Evolutionary conservation across 305 asterid species (phyloP).

Genomic region (Stenogyne calaminthoides): DNA sequence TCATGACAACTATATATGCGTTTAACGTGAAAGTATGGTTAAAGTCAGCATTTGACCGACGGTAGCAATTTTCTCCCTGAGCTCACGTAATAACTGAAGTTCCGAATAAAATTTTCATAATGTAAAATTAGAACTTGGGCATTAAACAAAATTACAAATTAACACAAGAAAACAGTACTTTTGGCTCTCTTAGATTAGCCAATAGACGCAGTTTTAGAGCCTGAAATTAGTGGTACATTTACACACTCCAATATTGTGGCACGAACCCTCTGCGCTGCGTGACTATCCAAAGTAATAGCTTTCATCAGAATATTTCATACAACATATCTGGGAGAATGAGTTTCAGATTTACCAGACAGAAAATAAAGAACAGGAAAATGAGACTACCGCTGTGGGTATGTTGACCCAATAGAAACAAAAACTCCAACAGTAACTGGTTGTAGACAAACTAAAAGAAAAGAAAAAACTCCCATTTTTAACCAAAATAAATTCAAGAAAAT

Average conservation of each 20-base stretch:
- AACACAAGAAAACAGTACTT: no score
- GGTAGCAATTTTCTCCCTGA: no score
- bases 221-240: slow-evolving; percentile 53
- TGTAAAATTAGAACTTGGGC: no score
- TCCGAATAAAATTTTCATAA: no score
- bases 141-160: no score
- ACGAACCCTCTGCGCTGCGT: slow-evolving; percentile 99
- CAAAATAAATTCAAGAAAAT: neutral
- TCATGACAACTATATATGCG: no score
- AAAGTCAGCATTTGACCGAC: no score
- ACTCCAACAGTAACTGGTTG: no score
- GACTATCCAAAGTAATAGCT: slow-evolving; percentile 89
- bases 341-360: slow-evolving; percentile 31
- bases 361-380: slow-evolving; percentile 31
- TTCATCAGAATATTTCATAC: slow-evolving; percentile 97
- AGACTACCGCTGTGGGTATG: neutral
- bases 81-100: no score
- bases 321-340: slow-evolving; percentile 72
- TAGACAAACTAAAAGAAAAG: neutral
- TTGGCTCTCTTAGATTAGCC: no score
- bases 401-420: neutral
- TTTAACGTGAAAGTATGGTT: no score
- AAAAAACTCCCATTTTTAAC: neutral
- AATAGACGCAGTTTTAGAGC: no score
- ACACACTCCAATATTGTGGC: slow-evolving; percentile 96